Conservation (phyloP, 1,284 basidiomycete species). For the Pterulicium gracile region DNA sequence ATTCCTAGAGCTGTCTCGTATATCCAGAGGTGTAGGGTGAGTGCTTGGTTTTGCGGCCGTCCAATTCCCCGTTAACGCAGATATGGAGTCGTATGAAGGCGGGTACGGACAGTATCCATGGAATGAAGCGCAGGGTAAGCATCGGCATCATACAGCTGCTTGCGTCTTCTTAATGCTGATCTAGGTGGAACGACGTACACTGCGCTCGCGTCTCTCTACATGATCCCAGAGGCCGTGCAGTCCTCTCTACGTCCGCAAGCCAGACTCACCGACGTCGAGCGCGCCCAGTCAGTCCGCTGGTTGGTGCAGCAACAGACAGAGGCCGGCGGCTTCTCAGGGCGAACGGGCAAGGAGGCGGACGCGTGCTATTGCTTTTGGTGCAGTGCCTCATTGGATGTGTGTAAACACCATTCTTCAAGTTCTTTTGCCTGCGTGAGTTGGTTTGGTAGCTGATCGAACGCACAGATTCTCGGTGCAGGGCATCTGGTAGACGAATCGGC, state of each 20-base stretch:
- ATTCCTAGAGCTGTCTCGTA: constrained; percentile 49
- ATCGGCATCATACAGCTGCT: too few relatives aligned
- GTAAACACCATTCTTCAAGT: constrained; percentile 15
- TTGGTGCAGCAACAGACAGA: constrained; percentile 57
- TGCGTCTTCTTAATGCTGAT: constrained; percentile 1
- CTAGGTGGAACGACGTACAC: constrained; percentile 92
- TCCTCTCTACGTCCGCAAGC: not conserved
- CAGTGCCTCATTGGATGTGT: constrained; percentile 64
- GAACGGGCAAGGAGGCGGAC: constrained; percentile 79
- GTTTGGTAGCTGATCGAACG: constrained; percentile 1
- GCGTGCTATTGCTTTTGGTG: constrained; percentile 97
- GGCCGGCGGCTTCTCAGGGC: constrained; percentile 73
- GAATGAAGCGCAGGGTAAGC: constrained; percentile 78
- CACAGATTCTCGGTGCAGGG: constrained; percentile 52
- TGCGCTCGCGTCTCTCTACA: constrained; percentile 63
- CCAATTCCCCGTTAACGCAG: constrained; percentile 27
- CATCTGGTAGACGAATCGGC: constrained; percentile 43
- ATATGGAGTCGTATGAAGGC: constrained; percentile 90
- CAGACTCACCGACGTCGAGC: constrained; percentile 32
- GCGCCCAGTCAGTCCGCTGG: constrained; percentile 60
- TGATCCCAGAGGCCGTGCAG: too few relatives aligned
- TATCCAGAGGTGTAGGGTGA: constrained; percentile 60
- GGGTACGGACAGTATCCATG: constrained; percentile 79
- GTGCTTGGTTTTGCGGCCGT: constrained; percentile 15
- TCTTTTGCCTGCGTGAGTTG: not conserved